Evolutionary conservation across 1,139 yeast species (phyloP), one percentile per base, ranked within the genome.

Genomic region (Candida pseudocylindracea): DNA sequence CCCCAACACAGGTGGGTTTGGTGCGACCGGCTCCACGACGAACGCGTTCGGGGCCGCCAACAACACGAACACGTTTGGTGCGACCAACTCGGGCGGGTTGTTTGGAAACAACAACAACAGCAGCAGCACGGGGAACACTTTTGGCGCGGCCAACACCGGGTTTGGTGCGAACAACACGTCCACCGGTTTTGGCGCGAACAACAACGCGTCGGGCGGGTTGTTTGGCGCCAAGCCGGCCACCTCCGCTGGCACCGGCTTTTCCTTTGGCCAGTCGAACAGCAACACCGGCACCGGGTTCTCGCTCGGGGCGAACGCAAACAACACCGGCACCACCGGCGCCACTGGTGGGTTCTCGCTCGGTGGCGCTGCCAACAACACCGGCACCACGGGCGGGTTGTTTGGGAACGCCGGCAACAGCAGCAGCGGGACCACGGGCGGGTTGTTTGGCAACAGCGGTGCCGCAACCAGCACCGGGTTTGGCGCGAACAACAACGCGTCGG

Each of bases 361-460:
- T n/a, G n/a, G n/a, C n/a, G n/a, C n/a, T n/a, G n/a, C n/a, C 25
- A 24, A 5, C 25, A 46, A 33, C 56, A 45, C 34, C 50, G 39
- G 32, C 32, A 29, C 10, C 33, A n/a, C n/a, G n/a, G n/a, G n/a
- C n/a, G n/a, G n/a, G n/a, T 31, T 36, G 27, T 31, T 36, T 26
- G 12, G 10, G 11, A 10, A 15, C 8, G 8, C 5, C 25, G 8
- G 8, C 8, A 24, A 24, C 8, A 31, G 27, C 29, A 30, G n/a
- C 15, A 13, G n/a, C 11, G n/a, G n/a, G n/a, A 12, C 28, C 25
- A 10, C 12, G 10, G 12, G 31, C 11, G 33, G 33, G 13, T 12
- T 29, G 8, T 26, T 29, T 26, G 31, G 30, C 13, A 29, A 20
- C 29, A 27, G 26, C 33, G 45, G 46, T n/a, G 43, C 45, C n/a